A percentile compares a stretch with the other conserved stretches of the same genome.
Conservation (phyloP, 768 basidiomycete species). For the Leccinellum luteum region DNA sequence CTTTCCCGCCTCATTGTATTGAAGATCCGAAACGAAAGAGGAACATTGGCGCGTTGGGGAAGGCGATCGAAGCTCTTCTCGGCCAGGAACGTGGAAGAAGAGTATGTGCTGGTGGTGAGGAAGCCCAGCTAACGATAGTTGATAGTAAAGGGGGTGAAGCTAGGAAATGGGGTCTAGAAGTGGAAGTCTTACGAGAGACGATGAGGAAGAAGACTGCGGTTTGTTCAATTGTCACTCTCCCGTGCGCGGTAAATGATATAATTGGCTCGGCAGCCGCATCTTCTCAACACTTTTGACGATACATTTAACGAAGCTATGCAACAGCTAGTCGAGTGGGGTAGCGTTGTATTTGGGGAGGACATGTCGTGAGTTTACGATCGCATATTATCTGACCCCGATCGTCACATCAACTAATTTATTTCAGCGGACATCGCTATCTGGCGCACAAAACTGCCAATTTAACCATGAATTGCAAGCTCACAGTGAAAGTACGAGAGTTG, state of each 20-base stretch:
- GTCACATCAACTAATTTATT: conserved; percentile 19
- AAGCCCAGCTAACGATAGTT: conserved; percentile 19
- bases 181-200: conserved; percentile 53
- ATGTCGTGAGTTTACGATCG: conserved; percentile 49
- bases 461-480: conserved; percentile 62
- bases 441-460: conserved; percentile 71
- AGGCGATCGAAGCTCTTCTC: conserved; percentile 62
- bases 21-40: conserved; percentile 75
- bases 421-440: conserved; percentile 69
- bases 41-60: conserved; percentile 72
- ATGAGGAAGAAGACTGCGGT: conserved; percentile 61
- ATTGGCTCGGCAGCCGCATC: conserved; percentile 44
- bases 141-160: conserved; percentile 66
- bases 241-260: conserved; percentile 16
- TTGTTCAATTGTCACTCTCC: conserved; percentile 24
- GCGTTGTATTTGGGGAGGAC: conserved; percentile 65
- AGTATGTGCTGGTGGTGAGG: conserved; percentile 56
- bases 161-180: conserved; percentile 69
- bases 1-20: conserved; percentile 70
- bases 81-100: conserved; percentile 62
- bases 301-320: conserved; percentile 78
- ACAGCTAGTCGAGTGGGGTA: conserved; percentile 71
- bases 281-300: conserved; percentile 62
- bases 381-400: conserved; percentile 22
- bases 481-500: conserved; percentile 60